A percentile compares a stretch with the other conserved stretches of the same genome.
phyloP scores from a whole-genome alignment of 441 rosid genomes.

The Gossypium armourianum region DNA sequence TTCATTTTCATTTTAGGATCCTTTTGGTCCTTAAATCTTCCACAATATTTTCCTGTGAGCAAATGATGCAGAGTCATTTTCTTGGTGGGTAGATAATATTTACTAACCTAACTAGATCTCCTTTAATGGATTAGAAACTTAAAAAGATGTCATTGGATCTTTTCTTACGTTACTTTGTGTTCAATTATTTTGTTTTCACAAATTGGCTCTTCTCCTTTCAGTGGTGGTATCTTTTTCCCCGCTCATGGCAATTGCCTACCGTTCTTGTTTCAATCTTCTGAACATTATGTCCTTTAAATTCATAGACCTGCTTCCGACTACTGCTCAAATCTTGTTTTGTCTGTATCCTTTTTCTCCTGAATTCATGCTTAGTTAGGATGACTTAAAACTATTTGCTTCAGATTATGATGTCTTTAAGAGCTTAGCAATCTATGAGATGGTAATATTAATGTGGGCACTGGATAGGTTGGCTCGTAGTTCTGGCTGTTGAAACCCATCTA shows the following conservation, averaged over 20 bases:
- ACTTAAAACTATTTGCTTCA: background rate
- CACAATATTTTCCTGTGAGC: background rate
- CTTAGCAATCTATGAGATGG: background rate
- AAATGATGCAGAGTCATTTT: background rate
- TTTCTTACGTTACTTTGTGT: background rate
- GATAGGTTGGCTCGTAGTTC: background rate
- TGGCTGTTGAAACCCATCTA: background rate
- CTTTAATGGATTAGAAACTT: background rate
- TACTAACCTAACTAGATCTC: background rate
- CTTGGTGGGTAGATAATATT: background rate
- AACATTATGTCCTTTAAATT: background rate
- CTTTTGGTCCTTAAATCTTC: slow-evolving; percentile 1
- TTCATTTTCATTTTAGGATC: slow-evolving; percentile 11
- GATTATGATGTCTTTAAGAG: background rate
- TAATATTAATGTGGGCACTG: background rate
- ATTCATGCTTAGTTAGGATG: background rate
- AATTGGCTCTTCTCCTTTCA: background rate
- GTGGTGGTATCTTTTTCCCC: background rate
- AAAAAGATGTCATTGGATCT: slow-evolving; percentile 4
- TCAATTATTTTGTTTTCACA: background rate
- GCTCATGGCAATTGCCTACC: background rate
- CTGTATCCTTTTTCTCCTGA: background rate
- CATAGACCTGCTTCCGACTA: background rate
- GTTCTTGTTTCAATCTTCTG: background rate
- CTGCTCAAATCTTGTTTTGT: background rate